Conservation (phyloP, 352 stramenopile genomes). For the Blastocystis sp. region DNA sequence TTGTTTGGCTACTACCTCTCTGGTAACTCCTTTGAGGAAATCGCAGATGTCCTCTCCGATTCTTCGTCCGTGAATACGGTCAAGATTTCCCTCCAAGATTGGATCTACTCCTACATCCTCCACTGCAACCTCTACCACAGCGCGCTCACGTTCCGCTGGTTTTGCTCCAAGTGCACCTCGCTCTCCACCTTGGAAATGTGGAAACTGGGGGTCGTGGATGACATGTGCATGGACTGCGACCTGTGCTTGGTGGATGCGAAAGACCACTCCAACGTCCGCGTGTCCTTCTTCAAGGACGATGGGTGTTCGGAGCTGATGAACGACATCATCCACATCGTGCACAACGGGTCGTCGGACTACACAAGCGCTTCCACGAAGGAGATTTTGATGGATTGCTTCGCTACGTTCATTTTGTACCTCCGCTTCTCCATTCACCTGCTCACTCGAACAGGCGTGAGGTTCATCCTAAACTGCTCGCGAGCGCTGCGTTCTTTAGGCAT, state of each 20-base stretch:
- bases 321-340: background rate
- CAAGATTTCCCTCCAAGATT: conserved; percentile 12
- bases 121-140: background rate
- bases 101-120: conserved; percentile 19
- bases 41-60: background rate
- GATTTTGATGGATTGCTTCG: background rate
- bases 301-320: background rate
- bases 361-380: background rate
- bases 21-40: background rate
- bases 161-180: background rate
- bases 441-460: background rate
- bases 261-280: background rate
- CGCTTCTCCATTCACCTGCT: conserved; percentile 12
- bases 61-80: background rate
- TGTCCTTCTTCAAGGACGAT: background rate
- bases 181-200: background rate
- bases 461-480: background rate
- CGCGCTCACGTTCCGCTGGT: background rate
- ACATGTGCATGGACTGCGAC: background rate
- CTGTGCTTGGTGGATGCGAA: background rate
- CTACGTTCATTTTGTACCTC: conserved; percentile 16
- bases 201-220: background rate
- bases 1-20: conserved; percentile 8
- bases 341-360: background rate
- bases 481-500: background rate